A percentile compares a stretch with the other conserved stretches of the same genome.
Evolutionary conservation across 169 alveolate species (phyloP).

Genomic region (Cryptosporidium tyzzeri): DNA sequence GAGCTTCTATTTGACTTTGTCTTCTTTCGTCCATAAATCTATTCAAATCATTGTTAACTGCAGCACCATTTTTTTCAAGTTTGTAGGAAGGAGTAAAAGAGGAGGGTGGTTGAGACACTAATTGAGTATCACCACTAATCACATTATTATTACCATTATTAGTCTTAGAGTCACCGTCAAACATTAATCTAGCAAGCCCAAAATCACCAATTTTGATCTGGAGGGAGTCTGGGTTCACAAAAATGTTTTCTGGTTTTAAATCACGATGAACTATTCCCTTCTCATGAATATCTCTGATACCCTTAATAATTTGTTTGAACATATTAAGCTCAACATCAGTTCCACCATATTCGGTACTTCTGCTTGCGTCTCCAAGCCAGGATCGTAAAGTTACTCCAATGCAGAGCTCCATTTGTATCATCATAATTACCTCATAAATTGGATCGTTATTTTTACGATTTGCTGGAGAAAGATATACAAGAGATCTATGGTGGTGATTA

Average conservation of each 20-base stretch:
- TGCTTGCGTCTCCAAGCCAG: constrained; percentile 82
- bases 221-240: constrained; percentile 86
- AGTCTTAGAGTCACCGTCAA: constrained; percentile 80
- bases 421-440: constrained; percentile 63
- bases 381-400: constrained; percentile 88
- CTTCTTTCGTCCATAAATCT: constrained; percentile 43
- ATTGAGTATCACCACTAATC: not conserved
- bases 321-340: constrained; percentile 83
- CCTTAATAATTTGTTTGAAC: constrained; percentile 89
- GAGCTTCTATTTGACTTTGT: not conserved
- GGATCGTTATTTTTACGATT: constrained; percentile 49
- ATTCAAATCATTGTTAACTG: constrained; percentile 15
- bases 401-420: constrained; percentile 91
- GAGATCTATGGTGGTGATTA: constrained; percentile 45
- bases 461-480: constrained; percentile 69
- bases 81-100: not conserved
- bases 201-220: constrained; percentile 91
- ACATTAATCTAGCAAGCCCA: constrained; percentile 89
- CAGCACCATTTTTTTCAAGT: not conserved
- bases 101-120: constrained; percentile 11
- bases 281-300: constrained; percentile 88
- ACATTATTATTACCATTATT: not conserved
- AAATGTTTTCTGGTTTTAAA: constrained; percentile 91
- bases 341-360: constrained; percentile 68
- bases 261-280: constrained; percentile 91